These are phyloP conservation scores for Mycosphaerella arachidis DNA, from an alignment of 2,329 filamentous ascomycete species.

Conservation along the genomic window DNA sequence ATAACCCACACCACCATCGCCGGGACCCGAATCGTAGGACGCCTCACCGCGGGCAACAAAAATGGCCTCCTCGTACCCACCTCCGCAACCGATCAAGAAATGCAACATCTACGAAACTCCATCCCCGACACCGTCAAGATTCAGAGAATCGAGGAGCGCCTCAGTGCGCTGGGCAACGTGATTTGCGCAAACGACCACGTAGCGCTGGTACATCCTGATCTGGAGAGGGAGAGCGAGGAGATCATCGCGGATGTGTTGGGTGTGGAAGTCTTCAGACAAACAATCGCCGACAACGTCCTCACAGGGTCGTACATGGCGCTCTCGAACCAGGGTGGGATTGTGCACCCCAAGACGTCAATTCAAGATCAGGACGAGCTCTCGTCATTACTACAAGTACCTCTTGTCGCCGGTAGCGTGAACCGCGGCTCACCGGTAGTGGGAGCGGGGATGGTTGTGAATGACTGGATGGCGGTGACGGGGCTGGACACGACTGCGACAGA, in stretches of 20 bases:
- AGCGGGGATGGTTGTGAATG: constrained; percentile 93
- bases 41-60: constrained; percentile 92
- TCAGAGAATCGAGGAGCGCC: constrained; percentile 93
- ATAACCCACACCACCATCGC: constrained; percentile 96
- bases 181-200: constrained; percentile 97
- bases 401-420: constrained; percentile 92
- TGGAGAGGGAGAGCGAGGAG: constrained; percentile 97
- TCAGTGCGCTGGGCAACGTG: constrained; percentile 93
- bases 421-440: constrained; percentile 92
- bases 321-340: constrained; percentile 91
- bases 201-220: constrained; percentile 88
- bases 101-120: constrained; percentile 93
- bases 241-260: constrained; percentile 92
- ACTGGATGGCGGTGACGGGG: constrained; percentile 96
- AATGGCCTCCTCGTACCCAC: constrained; percentile 96
- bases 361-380: constrained; percentile 98
- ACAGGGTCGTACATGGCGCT: constrained; percentile 96
- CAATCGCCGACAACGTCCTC: constrained; percentile 92
- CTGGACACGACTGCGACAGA: constrained; percentile 96
- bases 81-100: constrained; percentile 93
- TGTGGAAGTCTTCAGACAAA: constrained; percentile 88
- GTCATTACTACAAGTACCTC: constrained; percentile 86
- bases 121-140: constrained; percentile 90
- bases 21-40: constrained; percentile 90
- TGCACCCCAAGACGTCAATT: constrained; percentile 94